Evolutionary conservation across 345 rosid genomes (phyloP), one percentile per base, ranked within the genome.

Genomic region (Populus simonii): DNA sequence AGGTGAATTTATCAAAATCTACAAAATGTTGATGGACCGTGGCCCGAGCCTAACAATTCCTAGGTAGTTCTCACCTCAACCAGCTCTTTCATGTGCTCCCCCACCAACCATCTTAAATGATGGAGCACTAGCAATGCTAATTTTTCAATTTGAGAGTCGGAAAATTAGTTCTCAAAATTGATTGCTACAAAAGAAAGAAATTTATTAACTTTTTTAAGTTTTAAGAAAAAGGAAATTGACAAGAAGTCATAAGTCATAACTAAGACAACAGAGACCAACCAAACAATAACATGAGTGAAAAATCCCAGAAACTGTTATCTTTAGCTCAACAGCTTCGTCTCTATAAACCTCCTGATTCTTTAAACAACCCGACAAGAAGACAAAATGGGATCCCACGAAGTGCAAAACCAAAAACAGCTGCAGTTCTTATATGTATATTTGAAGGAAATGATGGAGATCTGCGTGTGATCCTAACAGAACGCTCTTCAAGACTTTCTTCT

Each of bases 351-450:
- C 7, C 41, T 63, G 17, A 20, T 16, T 53, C 66, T 10, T 16
- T 36, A n/a, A 36, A 12, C 53, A 38, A 63, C 15, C 38, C 69
- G 39, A 63, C 41, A 47, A 57, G 36, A 25, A 31, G 15, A 7
- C 15, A 8, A 62, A 38, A 29, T 31, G 70, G 9, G 33, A 20
- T 67, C 66, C 25, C 73, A 43, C 61, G 53, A 36, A 9, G 29
- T n/a, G 25, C 29, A 29, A 41, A 38, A 73, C 36, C 59, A 65
- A 75, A 61, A n/a, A 80, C 78, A 78, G 84, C 84, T 20, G 82
- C 86, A 62, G 86, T 84, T 68, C 75, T 84, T 3, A 66, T 84
- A 15, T 84, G 84, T 68, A 65, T 84, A 23, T 84, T 84, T 23
- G 68, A 75, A 72, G 86, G 82, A 20, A 41, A 75, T 49, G 73